phyloP scores from a whole-genome alignment of 257 asterid genomes.

The Primulina huaijiensis region DNA sequence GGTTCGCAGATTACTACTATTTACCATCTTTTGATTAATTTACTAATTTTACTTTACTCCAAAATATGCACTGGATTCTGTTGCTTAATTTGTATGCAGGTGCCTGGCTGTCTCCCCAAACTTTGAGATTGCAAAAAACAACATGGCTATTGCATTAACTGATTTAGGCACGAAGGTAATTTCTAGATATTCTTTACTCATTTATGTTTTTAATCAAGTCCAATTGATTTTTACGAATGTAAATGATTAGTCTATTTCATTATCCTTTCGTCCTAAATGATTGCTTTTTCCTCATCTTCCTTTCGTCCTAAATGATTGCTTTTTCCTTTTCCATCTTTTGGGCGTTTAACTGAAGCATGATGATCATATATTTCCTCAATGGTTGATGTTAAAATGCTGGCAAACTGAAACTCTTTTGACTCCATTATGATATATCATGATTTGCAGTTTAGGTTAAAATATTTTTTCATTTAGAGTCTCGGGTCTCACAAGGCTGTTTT shows the following conservation, averaged over 20 bases:
- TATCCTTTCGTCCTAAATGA: not conserved
- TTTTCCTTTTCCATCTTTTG: constrained; percentile 14
- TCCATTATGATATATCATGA: not conserved
- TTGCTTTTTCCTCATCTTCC: not conserved
- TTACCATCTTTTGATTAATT: constrained; percentile 6
- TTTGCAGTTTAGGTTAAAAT: constrained; percentile 13
- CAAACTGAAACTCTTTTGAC: not conserved
- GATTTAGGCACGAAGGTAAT: constrained; percentile 98
- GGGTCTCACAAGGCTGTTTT: constrained; percentile 11
- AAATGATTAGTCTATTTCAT: too few species aligned
- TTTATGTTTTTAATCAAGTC: constrained; percentile 21
- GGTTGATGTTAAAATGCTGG: constrained; percentile 11
- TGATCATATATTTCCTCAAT: constrained; percentile 1
- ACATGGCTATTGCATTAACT: constrained; percentile 98
- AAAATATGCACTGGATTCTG: constrained; percentile 26
- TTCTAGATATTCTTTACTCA: constrained; percentile 18
- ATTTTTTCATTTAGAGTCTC: not conserved
- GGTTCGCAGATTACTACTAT: constrained; percentile 45
- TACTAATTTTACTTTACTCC: constrained; percentile 21
- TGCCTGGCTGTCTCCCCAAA: constrained; percentile 95
- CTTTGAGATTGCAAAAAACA: constrained; percentile 97
- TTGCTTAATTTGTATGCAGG: constrained; percentile 43
- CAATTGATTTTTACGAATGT: constrained; percentile 11
- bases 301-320: constrained; percentile 4
- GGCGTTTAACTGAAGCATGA: constrained; percentile 5